Conservation (phyloP, 306 rosid genomes). For the Inga laurina region DNA sequence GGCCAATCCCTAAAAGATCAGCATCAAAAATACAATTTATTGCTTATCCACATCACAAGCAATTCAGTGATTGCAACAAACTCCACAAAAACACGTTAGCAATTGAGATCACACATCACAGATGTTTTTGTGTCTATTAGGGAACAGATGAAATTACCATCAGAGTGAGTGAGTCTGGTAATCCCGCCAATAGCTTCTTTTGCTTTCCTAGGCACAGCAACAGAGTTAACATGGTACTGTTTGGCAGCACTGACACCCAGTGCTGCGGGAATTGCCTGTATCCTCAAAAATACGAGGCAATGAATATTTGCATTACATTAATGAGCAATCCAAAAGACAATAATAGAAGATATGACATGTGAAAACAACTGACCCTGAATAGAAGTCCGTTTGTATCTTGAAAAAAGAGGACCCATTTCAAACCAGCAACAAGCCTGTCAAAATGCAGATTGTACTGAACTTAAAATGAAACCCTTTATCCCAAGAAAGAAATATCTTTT, state of each 20-base stretch:
- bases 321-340: constrained; percentile 17
- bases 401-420: constrained; percentile 98
- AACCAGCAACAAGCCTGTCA: constrained; percentile 75
- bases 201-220: constrained; percentile 96
- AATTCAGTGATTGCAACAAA: not conserved
- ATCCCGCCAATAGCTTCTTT: constrained; percentile 99
- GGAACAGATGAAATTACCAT: constrained; percentile 61
- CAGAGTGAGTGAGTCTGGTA: constrained; percentile 81
- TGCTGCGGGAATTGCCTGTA: constrained; percentile 87
- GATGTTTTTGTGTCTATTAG: constrained; percentile 14
- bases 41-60: not conserved
- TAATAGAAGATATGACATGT: constrained; percentile 8
- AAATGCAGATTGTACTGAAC: constrained; percentile 23
- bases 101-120: not conserved
- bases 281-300: constrained; percentile 29
- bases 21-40: not conserved
- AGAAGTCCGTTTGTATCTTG: constrained; percentile 99
- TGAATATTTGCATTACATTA: constrained; percentile 12
- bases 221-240: constrained; percentile 93
- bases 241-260: constrained; percentile 84
- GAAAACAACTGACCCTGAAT: constrained; percentile 63
- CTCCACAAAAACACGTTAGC: not conserved
- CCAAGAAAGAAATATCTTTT: constrained; percentile 2
- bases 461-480: constrained; percentile 26
- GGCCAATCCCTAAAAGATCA: not conserved